These are phyloP conservation scores for Monilinia laxa DNA, from an alignment of 2,329 filamentous ascomycete species.

Conservation along the genomic window DNA sequence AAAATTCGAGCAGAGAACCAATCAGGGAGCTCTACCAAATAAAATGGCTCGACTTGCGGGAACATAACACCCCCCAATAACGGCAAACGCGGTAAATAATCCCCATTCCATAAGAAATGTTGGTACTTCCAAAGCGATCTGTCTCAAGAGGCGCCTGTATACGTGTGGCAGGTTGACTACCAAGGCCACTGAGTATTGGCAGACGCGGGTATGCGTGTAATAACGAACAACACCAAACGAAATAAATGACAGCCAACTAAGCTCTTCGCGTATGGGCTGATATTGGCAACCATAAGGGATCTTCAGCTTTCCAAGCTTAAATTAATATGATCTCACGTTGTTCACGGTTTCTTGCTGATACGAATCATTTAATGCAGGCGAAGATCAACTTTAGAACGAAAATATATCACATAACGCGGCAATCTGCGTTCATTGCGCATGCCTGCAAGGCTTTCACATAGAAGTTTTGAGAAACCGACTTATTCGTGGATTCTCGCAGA, in stretches of 20 bases:
- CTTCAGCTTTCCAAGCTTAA: background rate
- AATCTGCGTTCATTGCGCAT: background rate
- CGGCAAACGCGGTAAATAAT: too few relatives aligned
- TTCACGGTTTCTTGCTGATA: background rate
- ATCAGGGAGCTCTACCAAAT: background rate
- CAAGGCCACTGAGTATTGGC: background rate
- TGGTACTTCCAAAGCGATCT: too few relatives aligned
- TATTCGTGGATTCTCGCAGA: background rate
- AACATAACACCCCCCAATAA: too few relatives aligned
- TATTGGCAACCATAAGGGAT: background rate
- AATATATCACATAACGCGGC: background rate
- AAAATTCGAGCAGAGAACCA: background rate
- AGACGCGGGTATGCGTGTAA: background rate
- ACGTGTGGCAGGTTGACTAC: background rate
- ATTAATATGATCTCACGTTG: too few relatives aligned
- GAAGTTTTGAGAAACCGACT: background rate
- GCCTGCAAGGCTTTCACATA: background rate
- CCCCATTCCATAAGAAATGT: too few relatives aligned
- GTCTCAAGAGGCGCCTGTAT: background rate
- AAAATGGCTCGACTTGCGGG: too few relatives aligned
- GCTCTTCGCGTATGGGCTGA: background rate
- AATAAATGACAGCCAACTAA: background rate
- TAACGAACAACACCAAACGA: too few relatives aligned
- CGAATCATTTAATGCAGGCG: background rate
- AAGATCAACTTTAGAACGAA: background rate